Evolutionary conservation across 768 basidiomycete species (phyloP).

Genomic region (Suillus americanus): DNA sequence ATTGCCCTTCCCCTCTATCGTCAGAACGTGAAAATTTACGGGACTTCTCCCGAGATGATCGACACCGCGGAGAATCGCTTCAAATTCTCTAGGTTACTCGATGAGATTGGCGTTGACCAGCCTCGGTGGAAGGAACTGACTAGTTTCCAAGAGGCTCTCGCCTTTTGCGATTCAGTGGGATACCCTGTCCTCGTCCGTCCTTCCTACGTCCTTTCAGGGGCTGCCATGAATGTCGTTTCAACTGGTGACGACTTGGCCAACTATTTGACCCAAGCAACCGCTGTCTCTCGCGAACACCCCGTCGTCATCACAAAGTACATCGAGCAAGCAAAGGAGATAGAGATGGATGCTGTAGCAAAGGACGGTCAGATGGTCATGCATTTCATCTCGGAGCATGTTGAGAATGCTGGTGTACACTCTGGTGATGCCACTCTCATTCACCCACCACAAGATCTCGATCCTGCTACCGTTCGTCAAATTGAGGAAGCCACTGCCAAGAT

Average conservation of each 20-base stretch:
- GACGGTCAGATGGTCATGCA: conserved; percentile 99
- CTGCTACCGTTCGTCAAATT: conserved; percentile 92
- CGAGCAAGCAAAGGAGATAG: conserved; percentile 99
- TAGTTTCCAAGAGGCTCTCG: conserved; percentile 80
- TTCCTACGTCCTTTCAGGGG: conserved; percentile 98
- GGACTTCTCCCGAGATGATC: conserved; percentile 99
- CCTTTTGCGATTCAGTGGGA: conserved; percentile 91
- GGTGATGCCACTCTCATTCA: conserved; percentile 98
- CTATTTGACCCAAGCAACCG: conserved; percentile 93
- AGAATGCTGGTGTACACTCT: conserved; percentile 90
- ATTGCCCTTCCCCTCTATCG: conserved; percentile 94
- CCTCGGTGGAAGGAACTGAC: conserved; percentile 97
- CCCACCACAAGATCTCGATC: conserved; percentile 97
- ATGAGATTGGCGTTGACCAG: conserved; percentile 98
- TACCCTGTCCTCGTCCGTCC: conserved; percentile 97
- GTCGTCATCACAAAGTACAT: conserved; percentile 99
- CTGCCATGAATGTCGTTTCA: conserved; percentile 99
- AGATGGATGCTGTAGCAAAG: conserved; percentile 98
- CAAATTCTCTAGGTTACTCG: conserved; percentile 98
- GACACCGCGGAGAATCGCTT: conserved; percentile 98
- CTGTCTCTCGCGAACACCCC: conserved; percentile 93
- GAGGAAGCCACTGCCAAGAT: conserved; percentile 98
- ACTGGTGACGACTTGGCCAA: conserved; percentile 87
- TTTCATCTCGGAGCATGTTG: conserved; percentile 98
- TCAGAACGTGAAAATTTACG: conserved; percentile 97